Conservation (phyloP, 441 rosid genomes). For the Arabidopsis hybrid region DNA sequence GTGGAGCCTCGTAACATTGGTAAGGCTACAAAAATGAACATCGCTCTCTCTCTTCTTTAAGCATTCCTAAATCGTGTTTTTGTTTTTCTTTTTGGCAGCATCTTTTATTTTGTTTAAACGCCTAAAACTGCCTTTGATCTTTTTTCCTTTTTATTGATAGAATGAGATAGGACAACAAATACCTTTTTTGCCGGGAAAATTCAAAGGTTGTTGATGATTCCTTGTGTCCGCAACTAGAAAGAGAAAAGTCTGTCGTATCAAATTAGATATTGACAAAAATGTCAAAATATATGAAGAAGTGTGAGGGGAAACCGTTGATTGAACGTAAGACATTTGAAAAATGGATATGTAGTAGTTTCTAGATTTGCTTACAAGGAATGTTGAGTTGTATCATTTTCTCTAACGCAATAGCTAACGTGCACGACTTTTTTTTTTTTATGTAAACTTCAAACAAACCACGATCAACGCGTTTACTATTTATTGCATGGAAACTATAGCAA, state of each 20-base stretch:
- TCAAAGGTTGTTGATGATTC: constrained; percentile 28
- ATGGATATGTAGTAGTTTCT: constrained; percentile 17
- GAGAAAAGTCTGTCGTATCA: constrained; percentile 3
- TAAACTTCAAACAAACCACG: constrained; percentile 24
- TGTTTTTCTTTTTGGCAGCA: too few species aligned
- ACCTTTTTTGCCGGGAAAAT: constrained; percentile 16
- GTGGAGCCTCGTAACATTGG: background rate
- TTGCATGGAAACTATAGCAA: constrained; percentile 27
- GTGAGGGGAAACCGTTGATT: constrained; percentile 14
- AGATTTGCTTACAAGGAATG: constrained; percentile 32
- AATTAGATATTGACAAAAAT: constrained; percentile 19
- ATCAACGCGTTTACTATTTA: constrained; percentile 23
- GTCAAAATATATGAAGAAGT: constrained; percentile 14
- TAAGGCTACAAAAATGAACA: constrained; percentile 1
- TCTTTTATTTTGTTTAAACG: background rate
- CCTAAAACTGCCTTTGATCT: background rate
- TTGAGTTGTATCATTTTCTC: constrained; percentile 21
- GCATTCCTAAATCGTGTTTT: background rate
- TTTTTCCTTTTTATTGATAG: background rate
- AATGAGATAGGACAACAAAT: background rate
- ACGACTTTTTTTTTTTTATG: constrained; percentile 20
- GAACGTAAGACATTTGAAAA: constrained; percentile 11
- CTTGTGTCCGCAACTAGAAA: background rate
- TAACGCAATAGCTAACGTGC: constrained; percentile 43
- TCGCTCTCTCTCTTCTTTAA: constrained; percentile 6